Evolutionary conservation across 768 basidiomycete species (phyloP).

Genomic region (Rhizopogon sp.): DNA sequence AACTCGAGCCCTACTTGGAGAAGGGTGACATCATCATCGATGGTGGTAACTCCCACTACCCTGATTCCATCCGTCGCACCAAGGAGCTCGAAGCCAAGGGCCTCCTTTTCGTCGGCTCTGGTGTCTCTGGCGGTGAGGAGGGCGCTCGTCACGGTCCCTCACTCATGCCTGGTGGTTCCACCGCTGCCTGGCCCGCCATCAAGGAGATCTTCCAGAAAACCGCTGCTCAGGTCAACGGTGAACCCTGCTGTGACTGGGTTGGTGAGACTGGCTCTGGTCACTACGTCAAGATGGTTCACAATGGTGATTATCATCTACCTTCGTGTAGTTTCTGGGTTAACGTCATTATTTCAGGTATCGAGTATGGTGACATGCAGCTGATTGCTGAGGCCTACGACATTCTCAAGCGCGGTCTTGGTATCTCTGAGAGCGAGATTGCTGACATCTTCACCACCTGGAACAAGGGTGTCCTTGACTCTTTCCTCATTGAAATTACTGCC

Average conservation of each 20-base stretch:
- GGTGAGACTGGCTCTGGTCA: constrained; percentile 93
- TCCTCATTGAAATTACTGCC: constrained; percentile 97
- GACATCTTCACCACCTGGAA: constrained; percentile 95
- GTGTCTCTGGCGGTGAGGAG: constrained; percentile 99
- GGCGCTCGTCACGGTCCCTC: constrained; percentile 97
- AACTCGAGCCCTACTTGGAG: constrained; percentile 87
- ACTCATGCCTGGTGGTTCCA: constrained; percentile 97
- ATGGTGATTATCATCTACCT: constrained; percentile 45
- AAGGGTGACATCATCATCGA: constrained; percentile 98
- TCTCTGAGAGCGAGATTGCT: constrained; percentile 85
- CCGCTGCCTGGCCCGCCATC: constrained; percentile 93
- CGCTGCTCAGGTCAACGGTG: constrained; percentile 89
- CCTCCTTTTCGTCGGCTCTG: constrained; percentile 94
- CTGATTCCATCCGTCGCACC: constrained; percentile 93
- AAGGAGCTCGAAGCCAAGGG: constrained; percentile 93
- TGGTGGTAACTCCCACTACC: constrained; percentile 99
- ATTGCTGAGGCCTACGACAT: constrained; percentile 99
- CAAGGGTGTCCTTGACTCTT: constrained; percentile 98
- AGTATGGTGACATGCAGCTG: constrained; percentile 99
- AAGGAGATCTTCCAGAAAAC: constrained; percentile 99
- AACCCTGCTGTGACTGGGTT: constrained; percentile 99
- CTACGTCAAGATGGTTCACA: constrained; percentile 99
- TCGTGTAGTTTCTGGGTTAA: constrained; percentile 4
- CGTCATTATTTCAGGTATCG: constrained; percentile 66
- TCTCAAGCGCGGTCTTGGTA: constrained; percentile 91